Evolutionary conservation across 108 stramenopile species (phyloP), one percentile per base, ranked within the genome.

Genomic region (Cyclotella cryptica): DNA sequence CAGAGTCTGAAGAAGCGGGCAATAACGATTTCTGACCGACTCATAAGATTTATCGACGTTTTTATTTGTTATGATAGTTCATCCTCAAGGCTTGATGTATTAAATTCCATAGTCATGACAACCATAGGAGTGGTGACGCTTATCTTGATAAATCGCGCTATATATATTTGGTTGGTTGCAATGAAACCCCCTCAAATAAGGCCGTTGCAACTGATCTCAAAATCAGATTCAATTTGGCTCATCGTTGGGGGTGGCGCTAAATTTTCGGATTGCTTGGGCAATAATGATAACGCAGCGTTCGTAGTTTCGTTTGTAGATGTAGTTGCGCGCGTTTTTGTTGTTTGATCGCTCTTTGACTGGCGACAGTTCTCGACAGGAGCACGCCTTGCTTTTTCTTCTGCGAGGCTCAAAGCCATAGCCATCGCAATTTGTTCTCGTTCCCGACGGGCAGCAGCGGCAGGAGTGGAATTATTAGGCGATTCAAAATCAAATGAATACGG

Each of bases 371-470:
- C 64, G 45, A 42, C 39, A 1, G 55, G 61, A 53, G 51, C 51
- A 52, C 43, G 60, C 27, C 60, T 52, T 17, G 59, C 70, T 57
- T 83, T 70, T 43, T 81, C 77, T 42, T 80, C 81, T 2, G 87
- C 81, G 42, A 87, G 21, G 65, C 83, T 86, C 22, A 87, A 52
- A n/a, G 83, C 84, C 57, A 54, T 81, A 14, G 85, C 87, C 79
- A 87, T 84, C 26, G 84, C 86, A 10, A 81, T 14, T 29, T 84
- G 80, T 28, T 85, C 84, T 28, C 82, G 80, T 35, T 88, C 88
- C 46, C 39, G 53, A 10, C 47, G 53, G 13, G 63, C 30, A 1
- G 58, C 54, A 27, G 52, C 40, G 12, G 35, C 53, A 57, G 51
- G 42, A 13, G 52, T 43, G 53, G n/a, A 35, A 19, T 61, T 47